Evolutionary conservation across 2,329 filamentous ascomycete genomes (phyloP), one percentile per base, ranked within the genome.

Genomic region (Aspergillus thermomutatus): DNA sequence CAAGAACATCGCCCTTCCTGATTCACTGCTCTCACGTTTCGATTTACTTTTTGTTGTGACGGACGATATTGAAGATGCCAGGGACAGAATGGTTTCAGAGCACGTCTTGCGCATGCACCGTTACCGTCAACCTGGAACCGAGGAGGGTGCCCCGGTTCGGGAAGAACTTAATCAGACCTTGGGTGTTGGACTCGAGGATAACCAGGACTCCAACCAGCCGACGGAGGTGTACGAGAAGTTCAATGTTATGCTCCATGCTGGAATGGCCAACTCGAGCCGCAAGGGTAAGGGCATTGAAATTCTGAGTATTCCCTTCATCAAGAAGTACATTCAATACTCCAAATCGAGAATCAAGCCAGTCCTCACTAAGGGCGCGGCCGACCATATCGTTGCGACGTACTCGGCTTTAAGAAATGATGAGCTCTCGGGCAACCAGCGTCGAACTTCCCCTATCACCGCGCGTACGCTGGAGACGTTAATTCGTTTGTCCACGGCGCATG

Each of bases 301-400:
- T 14, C 80, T 99, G 53, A 96, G 90, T 77, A 97, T 99, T 59
- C 90, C 92, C 0, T 99, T 99, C 77, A 92, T 99, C 81, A 99
- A 99, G 80, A 99, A 99, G 77, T 99, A 97, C 75, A 95, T 99
- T 48, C 94, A 99, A 72, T 99, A 99, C 74, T 92, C 94, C 62
- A 99, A 99, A 79, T 89, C 85, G 37, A 83, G 94, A 70, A 84
- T 96, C 69, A 95, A 92, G 82, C 94, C 94, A 0, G 80, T 96
- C 43, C 80, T 99, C 60, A 96, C 92, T 0, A 91, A 94, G 70
- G 91, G 91, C 47, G 93, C 94, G 5, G 91, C 92, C 10, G 91
- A 97, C 65, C 90, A 95, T 61, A 96, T 99, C 68, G 87, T 92
- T 40, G 85, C 91, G 31, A 90, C 92, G 17, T 99, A 97, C 72